These are phyloP conservation scores for Pulchroboletus neoregius DNA, from an alignment of 1,284 basidiomycete species.

Conservation along the genomic window DNA sequence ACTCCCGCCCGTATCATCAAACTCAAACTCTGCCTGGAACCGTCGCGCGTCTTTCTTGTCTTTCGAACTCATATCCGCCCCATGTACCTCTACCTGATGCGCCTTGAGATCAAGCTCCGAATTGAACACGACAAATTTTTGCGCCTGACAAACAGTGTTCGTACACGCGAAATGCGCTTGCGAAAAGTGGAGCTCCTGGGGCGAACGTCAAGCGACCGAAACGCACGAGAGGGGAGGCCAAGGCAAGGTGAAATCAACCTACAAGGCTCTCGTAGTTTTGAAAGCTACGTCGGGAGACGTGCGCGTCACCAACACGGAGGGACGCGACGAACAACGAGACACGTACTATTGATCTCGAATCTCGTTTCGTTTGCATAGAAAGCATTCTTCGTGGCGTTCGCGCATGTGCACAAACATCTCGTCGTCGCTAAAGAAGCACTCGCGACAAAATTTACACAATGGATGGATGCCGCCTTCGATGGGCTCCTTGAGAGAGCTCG, in stretches of 20 bases:
- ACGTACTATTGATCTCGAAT: conserved; percentile 84
- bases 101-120: conserved; percentile 87
- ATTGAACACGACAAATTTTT: conserved; percentile 94
- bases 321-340: not conserved
- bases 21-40: conserved; percentile 78
- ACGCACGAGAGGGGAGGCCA: not conserved
- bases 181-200: conserved; percentile 68
- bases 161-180: conserved; percentile 75
- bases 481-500: conserved; percentile 46
- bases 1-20: conserved; percentile 53
- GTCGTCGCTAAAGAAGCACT: conserved; percentile 89
- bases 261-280: conserved; percentile 73
- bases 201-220: conserved; percentile 8
- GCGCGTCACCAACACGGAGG: not conserved
- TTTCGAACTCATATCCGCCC: conserved; percentile 71
- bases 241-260: conserved; percentile 26
- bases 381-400: conserved; percentile 94
- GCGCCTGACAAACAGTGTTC: conserved; percentile 71
- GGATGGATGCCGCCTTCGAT: conserved; percentile 74
- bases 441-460: conserved; percentile 87
- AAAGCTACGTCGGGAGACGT: conserved; percentile 50
- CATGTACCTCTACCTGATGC: conserved; percentile 87
- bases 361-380: conserved; percentile 84
- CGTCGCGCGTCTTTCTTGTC: conserved; percentile 78
- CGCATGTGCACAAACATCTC: conserved; percentile 95